Percentiles rank a stretch among this genome's conserved stretches.
phyloP scores from a whole-genome alignment of 2,329 filamentous ascomycete species.

The Lasiodiplodia theobromae region DNA sequence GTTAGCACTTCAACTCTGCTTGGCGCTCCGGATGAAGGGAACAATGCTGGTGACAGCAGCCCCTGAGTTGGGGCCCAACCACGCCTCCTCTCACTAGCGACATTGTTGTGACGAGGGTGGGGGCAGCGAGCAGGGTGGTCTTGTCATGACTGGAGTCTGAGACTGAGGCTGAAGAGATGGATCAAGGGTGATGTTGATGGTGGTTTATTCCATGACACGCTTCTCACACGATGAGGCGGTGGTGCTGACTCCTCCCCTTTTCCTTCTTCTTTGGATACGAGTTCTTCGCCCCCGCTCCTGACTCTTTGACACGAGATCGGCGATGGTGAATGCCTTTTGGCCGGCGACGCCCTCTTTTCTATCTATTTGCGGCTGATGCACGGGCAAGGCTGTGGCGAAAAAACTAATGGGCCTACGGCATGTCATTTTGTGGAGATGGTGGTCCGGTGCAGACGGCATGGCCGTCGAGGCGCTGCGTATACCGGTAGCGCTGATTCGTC shows the following conservation, averaged over 20 bases:
- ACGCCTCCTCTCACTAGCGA: not conserved
- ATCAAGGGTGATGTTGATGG: too few relatives aligned
- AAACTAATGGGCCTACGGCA: not conserved
- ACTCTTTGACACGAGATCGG: not conserved
- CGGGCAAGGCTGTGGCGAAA: not conserved
- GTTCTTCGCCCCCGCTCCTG: not conserved
- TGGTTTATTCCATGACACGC: not conserved
- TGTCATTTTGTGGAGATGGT: not conserved
- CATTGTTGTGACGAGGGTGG: not conserved
- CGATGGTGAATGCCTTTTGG: not conserved
- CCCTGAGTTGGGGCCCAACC: not conserved
- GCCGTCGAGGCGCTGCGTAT: too few relatives aligned
- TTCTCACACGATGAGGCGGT: not conserved
- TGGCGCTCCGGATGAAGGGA: not conserved
- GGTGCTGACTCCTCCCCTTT: not conserved
- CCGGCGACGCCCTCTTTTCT: not conserved
- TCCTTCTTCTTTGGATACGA: not conserved
- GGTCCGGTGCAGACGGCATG: too few relatives aligned
- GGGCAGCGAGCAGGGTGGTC: not conserved
- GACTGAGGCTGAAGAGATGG: not conserved
- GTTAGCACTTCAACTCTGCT: not conserved
- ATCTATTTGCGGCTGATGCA: not conserved
- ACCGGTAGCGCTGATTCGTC: too few relatives aligned
- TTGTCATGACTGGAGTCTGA: not conserved
- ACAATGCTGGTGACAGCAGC: not conserved